Base-by-base conservation (phyloP, 371 early-diverging fungal species). In the Mucor racemosus region DNA sequence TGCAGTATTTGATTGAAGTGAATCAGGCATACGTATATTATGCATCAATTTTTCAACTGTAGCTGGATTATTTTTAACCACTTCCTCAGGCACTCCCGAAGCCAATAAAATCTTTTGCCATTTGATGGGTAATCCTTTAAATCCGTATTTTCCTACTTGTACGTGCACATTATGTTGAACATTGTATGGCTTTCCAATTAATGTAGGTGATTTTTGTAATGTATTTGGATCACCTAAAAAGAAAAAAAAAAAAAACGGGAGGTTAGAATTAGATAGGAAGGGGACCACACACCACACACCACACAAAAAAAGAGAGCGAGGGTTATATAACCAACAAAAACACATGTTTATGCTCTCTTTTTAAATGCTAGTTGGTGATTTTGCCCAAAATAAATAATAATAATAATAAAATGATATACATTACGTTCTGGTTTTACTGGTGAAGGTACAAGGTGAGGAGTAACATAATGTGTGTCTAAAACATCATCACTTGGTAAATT, bases 81-180 rank as follows among this genome's bases (percentile, higher is more conserved):
- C 82, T 61, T 87, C 85, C 64, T 87, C 85, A 38, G 79, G 81
- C 53, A 86, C 78, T 31, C 87, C 86, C 15, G 84, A 84, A 15
- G 80, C 80, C 13, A 84, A 60, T n/a, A 88, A 57, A 10, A 85
- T 81, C 10, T 78, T 74, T 66, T 79, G 82, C 89, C 88, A 87
- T 69, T 86, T 84, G 2, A 67, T 57, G 17, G 89, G 89, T 54
- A 89, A 60, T 4, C 88, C 88, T 76, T 86, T 73, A n/a, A 75
- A 69, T 34, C 77, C 86, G 34, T 76, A 68, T 62, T 84, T 76
- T 44, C 86, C 84, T 48, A 87, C 75, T 62, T 86, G 80, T 46
- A 89, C 87, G 68, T 88, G 87, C 7, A 88, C 75, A 59, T 85
- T 81, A 60, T 89, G 89, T 36, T 88, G 82, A 17, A 88, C 77